Evolutionary conservation across 306 rosid genomes (phyloP), one percentile per base, ranked within the genome.

Genomic region (Vigna mungo): DNA sequence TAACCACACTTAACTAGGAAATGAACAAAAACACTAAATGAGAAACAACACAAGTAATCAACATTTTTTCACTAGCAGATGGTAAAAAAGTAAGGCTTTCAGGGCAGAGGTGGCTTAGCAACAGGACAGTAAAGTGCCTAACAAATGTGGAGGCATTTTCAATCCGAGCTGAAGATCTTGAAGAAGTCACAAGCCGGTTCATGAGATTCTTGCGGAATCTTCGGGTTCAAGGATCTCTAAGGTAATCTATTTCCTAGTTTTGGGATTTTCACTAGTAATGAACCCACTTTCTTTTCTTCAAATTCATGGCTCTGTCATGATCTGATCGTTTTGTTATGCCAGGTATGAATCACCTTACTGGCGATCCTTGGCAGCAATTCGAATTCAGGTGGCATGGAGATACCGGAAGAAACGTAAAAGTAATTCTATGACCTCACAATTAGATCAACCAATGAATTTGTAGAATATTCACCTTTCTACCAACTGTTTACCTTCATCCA

Each of bases 321-420:
- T 18, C 34, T 72, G 52, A 63, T 49, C 3, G 60, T 49, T 60
- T 0, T 43, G 11, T 67, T 21, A 21, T 80, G 54, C 15, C 39
- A 80, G 76, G 89, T 91, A 91, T 71, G 98, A 91, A 64, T 91
- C 97, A 32, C 92, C 92, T 15, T 91, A 89, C 80, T 93, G 98
- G 98, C 88, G 96, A 80, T 52, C 87, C 17, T 80, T 86, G 23
- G 97, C 95, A 9, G 92, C 98, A 77, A 76, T 62, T 34, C 82
- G 86, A 79, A 91, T 93, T 78, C 96, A 91, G 60, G 97, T 89
- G 30, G 96, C 93, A 25, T 93, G 96, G 97, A 87, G 92, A 80
- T 87, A 89, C 82, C 17, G 86, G 62, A 88, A 46, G 77, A 93
- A 86, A 62, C 70, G 93, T 78, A 85, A 66, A 17, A 76, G 8